Evolutionary conservation across 441 rosid genomes (phyloP).

Genomic region (Populus hybrid): DNA sequence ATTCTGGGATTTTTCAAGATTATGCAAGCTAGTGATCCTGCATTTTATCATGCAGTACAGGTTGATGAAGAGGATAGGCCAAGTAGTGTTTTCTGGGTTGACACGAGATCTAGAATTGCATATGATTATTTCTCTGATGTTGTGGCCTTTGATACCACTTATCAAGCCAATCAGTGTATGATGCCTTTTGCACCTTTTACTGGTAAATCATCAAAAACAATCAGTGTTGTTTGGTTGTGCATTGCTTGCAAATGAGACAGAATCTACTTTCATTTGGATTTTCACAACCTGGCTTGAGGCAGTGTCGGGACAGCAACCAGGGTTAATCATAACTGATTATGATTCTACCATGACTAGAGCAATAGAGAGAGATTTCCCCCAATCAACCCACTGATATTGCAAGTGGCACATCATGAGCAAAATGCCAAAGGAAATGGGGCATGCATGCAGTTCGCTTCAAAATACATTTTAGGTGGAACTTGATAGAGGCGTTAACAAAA

Average conservation of each 20-base stretch:
- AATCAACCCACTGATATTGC: slow-evolving; percentile 35
- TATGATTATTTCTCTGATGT: slow-evolving; percentile 37
- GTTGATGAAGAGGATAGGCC: slow-evolving; percentile 38
- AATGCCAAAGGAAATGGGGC: slow-evolving; percentile 39
- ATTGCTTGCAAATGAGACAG: slow-evolving; percentile 39
- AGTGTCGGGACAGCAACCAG: slow-evolving; percentile 34
- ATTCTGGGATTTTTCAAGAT: slow-evolving; percentile 26
- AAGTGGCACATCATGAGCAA: slow-evolving; percentile 41
- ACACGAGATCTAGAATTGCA: slow-evolving; percentile 38
- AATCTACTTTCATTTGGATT: slow-evolving; percentile 39
- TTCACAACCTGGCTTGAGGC: slow-evolving; percentile 45
- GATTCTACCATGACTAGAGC: slow-evolving; percentile 35
- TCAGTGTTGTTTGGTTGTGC: slow-evolving; percentile 45
- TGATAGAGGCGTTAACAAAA: slow-evolving; percentile 37
- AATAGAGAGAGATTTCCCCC: slow-evolving; percentile 34
- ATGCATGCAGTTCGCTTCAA: slow-evolving; percentile 26
- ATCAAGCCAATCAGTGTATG: slow-evolving; percentile 37
- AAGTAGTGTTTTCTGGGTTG: slow-evolving; percentile 45
- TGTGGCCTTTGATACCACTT: slow-evolving; percentile 38
- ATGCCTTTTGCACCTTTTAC: slow-evolving; percentile 43
- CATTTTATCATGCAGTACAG: slow-evolving; percentile 40
- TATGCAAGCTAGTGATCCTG: slow-evolving; percentile 34
- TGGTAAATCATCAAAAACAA: slow-evolving; percentile 43
- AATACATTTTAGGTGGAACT: slow-evolving; percentile 37
- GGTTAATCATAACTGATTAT: slow-evolving; percentile 35